phyloP scores from a whole-genome alignment of 2,329 filamentous ascomycete species.

The Colletotrichum sansevieriae region DNA sequence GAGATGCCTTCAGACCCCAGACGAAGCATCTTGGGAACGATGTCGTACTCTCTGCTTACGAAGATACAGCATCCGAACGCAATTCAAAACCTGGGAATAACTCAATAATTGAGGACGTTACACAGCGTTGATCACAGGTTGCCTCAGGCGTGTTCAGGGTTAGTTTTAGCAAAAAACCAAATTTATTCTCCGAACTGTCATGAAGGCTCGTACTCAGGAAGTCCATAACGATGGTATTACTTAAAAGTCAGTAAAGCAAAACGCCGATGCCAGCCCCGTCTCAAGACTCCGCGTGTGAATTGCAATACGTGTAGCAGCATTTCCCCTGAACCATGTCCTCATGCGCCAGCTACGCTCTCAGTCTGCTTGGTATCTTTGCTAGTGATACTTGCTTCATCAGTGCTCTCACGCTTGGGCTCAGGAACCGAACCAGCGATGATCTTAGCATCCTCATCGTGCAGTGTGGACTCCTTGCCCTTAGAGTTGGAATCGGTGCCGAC shows the following conservation, averaged over 20 bases:
- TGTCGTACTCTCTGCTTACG: no score
- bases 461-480: conserved; percentile 23
- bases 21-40: no score
- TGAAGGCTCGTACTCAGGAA: conserved; percentile 20
- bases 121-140: no score
- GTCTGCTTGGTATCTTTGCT: conserved; percentile 26
- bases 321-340: neutral
- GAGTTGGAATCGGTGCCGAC: conserved; percentile 16
- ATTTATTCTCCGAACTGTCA: conserved; percentile 13
- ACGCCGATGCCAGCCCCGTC: neutral
- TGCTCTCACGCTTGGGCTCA: neutral
- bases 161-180: neutral
- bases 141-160: no score
- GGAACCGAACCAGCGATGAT: conserved; percentile 27
- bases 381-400: conserved; percentile 6
- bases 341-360: conserved; percentile 14
- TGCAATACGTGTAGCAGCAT: neutral
- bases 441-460: conserved; percentile 31
- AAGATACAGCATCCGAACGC: no score
- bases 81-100: no score
- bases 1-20: no score
- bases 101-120: no score
- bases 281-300: neutral
- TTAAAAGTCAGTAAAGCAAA: neutral
- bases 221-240: conserved; percentile 33